Evolutionary conservation across 805 yeast species (phyloP).

Genomic region (Ogataea trehaloabstinens): DNA sequence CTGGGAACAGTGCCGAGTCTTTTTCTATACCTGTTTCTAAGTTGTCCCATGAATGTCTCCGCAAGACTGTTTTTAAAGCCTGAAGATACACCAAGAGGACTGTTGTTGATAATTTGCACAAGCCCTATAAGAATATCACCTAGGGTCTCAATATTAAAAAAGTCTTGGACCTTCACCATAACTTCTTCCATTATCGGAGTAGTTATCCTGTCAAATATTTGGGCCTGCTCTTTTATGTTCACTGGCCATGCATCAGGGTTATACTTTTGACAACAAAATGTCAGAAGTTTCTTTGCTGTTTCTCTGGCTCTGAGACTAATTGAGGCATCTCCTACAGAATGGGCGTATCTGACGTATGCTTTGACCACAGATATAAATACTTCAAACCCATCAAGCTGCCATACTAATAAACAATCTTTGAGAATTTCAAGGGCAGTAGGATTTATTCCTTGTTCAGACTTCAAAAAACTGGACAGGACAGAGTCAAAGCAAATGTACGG

Average conservation of each 20-base stretch:
- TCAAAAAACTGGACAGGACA: slow-evolving; percentile 12
- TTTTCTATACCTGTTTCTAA: slow-evolving; percentile 7
- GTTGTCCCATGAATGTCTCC: slow-evolving; percentile 3
- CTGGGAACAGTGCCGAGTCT: slow-evolving; percentile 9
- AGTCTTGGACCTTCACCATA: slow-evolving; percentile 2
- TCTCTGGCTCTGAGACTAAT: slow-evolving; percentile 7
- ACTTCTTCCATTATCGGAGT: slow-evolving; percentile 11
- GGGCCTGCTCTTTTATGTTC: slow-evolving; percentile 8
- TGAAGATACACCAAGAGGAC: slow-evolving; percentile 14
- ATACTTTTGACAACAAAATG: slow-evolving; percentile 15
- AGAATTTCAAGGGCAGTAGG: slow-evolving; percentile 9
- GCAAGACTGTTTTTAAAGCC: slow-evolving; percentile 6
- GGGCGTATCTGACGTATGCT: slow-evolving; percentile 8
- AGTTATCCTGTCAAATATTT: slow-evolving; percentile 10
- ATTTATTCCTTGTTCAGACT: slow-evolving; percentile 5
- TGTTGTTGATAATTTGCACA: slow-evolving; percentile 9
- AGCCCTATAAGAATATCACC: slow-evolving; percentile 8
- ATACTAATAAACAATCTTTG: slow-evolving; percentile 20
- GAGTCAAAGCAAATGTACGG: slow-evolving; percentile 14
- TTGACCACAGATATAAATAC: slow-evolving; percentile 13
- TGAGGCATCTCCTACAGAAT: neutral
- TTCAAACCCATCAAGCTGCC: slow-evolving; percentile 25
- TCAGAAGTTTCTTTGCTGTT: slow-evolving; percentile 12
- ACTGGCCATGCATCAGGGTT: slow-evolving; percentile 17
- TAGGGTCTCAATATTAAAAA: slow-evolving; percentile 10